A percentile compares a stretch with the other conserved stretches of the same genome.
phyloP scores from a whole-genome alignment of 2,329 filamentous ascomycete species.

The Claviceps sp. region DNA sequence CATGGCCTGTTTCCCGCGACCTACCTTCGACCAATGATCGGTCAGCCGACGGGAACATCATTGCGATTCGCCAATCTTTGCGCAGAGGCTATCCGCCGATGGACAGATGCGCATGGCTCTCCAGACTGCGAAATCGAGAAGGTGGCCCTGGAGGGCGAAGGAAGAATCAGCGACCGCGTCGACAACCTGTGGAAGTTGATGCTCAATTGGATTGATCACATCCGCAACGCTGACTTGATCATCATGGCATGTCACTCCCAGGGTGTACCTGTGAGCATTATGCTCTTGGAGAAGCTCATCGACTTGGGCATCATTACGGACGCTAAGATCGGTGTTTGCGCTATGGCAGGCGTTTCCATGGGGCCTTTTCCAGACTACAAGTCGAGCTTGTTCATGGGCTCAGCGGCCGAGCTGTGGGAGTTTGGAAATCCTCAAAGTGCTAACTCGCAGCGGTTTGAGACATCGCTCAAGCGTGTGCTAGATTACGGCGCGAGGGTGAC shows the following conservation, averaged over 20 bases:
- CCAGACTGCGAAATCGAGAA: constrained; percentile 76
- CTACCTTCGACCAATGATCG: constrained; percentile 77
- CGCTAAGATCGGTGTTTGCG: constrained; percentile 73
- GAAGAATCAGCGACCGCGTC: constrained; percentile 77
- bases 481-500: constrained; percentile 71
- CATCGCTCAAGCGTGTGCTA: constrained; percentile 60
- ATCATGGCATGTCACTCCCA: constrained; percentile 91
- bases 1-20: constrained; percentile 88
- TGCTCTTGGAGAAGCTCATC: constrained; percentile 85
- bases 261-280: constrained; percentile 84
- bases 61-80: constrained; percentile 83
- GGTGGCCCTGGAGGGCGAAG: constrained; percentile 87
- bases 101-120: constrained; percentile 63
- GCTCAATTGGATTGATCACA: constrained; percentile 86
- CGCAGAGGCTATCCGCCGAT: constrained; percentile 69
- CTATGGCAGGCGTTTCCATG: constrained; percentile 80
- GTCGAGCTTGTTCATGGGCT: constrained; percentile 75
- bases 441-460: constrained; percentile 70
- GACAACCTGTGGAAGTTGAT: constrained; percentile 89
- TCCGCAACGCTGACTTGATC: constrained; percentile 77
- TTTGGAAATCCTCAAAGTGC: constrained; percentile 72
- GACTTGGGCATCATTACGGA: constrained; percentile 72
- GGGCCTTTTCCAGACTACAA: constrained; percentile 90
- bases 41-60: constrained; percentile 90
- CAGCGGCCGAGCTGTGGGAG: constrained; percentile 88